phyloP scores from a whole-genome alignment of 2,329 filamentous ascomycete species.

The Proliferodiscus dingleyae region DNA sequence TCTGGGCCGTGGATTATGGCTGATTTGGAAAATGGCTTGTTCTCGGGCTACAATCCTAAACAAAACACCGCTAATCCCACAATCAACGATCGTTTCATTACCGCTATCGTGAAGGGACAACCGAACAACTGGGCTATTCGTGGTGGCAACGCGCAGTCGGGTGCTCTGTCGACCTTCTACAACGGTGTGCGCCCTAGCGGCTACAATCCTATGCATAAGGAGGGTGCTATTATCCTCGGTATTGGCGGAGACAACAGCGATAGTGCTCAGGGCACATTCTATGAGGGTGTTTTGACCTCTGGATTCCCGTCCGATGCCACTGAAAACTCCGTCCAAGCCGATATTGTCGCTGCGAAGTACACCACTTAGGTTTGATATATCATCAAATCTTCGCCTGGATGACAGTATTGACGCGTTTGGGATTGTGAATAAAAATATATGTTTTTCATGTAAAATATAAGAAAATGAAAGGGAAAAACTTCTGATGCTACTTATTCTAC shows the following conservation, averaged over 20 bases:
- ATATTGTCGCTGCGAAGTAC: not conserved
- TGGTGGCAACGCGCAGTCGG: slow-evolving; percentile 51
- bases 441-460: too few species aligned
- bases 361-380: too few species aligned
- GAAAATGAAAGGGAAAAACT: too few species aligned
- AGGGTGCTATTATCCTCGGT: slow-evolving; percentile 60
- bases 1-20: slow-evolving; percentile 64
- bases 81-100: slow-evolving; percentile 51
- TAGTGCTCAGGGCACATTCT: slow-evolving; percentile 57
- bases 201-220: slow-evolving; percentile 48
- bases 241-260: slow-evolving; percentile 54
- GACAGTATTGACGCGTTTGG: too few species aligned
- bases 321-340: slow-evolving; percentile 51
- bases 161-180: slow-evolving; percentile 54
- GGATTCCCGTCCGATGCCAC: slow-evolving; percentile 54
- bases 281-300: slow-evolving; percentile 57
- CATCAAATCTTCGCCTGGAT: too few species aligned
- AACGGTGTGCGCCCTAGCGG: slow-evolving; percentile 21
- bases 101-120: slow-evolving; percentile 51
- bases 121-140: slow-evolving; percentile 54
- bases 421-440: too few species aligned
- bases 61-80: too few species aligned
- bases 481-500: too few species aligned
- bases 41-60: slow-evolving; percentile 46
- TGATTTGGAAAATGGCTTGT: slow-evolving; percentile 62